Base-by-base conservation (phyloP, 2,329 filamentous ascomycete genomes). In the Ophiostoma piceae region DNA sequence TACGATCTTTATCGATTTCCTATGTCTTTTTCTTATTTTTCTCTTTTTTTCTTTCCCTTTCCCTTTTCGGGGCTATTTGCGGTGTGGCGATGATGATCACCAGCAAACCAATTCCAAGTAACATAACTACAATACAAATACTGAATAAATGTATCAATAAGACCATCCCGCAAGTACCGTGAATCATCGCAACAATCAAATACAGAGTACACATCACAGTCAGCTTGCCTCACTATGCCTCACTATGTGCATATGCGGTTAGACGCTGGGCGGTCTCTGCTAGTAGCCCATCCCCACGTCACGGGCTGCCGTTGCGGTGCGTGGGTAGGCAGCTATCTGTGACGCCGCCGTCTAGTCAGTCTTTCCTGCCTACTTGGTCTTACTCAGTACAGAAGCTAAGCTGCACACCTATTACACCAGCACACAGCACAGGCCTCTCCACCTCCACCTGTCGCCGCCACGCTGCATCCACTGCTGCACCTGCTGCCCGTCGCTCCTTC, bases 271-370 rank as follows among this genome's bases (percentile, higher is more conserved):
- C 64, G 43, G 29, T 57, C 19, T 22, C 29, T 14, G 3, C 12
- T 69, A 57, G 68, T 43, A 29, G 68, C 32, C 29, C 16, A n/a
- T 65, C 57, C 60, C 60, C 60, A 65, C 60, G 62, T 65, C 62
- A 65, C 62, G n/a, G 37, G 62, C 62, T 41, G 19, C 51, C 22
- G 51, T 57, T 57, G 39, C 39, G 12, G 22, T 16, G 32, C 26
- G 68, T 35, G 60, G 1, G 51, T 39, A 70, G 68, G 68, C 68
- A 70, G 65, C 68, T 70, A 70, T 39, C 54, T 64, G 51, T 70
- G 60, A 70, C 65, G 65, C 51, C 68, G 67, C 67, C 66, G 43
- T 22, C 26, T 19, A 69, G 29, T 54, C 64, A 60, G 26, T 32
- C 60, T 37, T 8, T 11, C 60, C 62, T 65, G 32, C 62, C 26